Evolutionary conservation across 257 asterid genomes (phyloP).

Genomic region (Fraxinus cuspidata): DNA sequence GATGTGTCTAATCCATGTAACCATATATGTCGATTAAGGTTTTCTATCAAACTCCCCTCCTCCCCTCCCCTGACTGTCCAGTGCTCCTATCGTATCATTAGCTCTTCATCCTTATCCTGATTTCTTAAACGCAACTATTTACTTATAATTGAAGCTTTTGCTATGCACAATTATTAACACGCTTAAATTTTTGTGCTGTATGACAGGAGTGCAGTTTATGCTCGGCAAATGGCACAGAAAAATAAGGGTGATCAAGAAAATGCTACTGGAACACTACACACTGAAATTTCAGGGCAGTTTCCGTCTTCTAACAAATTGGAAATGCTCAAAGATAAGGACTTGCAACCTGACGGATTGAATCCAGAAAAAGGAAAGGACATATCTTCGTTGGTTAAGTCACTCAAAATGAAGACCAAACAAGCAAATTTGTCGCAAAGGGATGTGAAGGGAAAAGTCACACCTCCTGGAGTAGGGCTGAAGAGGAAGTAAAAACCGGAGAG

Average conservation of each 20-base stretch:
- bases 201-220: constrained; percentile 59
- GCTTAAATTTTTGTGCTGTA: constrained; percentile 6
- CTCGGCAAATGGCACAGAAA: constrained; percentile 41
- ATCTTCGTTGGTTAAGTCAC: constrained; percentile 48
- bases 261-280: constrained; percentile 15
- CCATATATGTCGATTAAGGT: neutral
- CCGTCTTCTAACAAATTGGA: constrained; percentile 14
- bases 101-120: neutral
- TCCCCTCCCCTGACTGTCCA: neutral
- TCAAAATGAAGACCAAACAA: constrained; percentile 62
- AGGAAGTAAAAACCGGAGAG: constrained; percentile 17
- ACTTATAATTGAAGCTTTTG: neutral
- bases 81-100: neutral
- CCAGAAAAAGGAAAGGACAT: constrained; percentile 44
- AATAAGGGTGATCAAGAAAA: constrained; percentile 25
- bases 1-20: neutral
- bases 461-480: constrained; percentile 15
- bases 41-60: neutral
- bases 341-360: constrained; percentile 20
- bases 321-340: constrained; percentile 16
- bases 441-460: constrained; percentile 24
- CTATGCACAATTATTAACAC: neutral
- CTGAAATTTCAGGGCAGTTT: constrained; percentile 8
- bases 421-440: constrained; percentile 30
- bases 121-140: neutral